phyloP scores from a whole-genome alignment of 257 asterid species.

The Capsicum chinense region DNA sequence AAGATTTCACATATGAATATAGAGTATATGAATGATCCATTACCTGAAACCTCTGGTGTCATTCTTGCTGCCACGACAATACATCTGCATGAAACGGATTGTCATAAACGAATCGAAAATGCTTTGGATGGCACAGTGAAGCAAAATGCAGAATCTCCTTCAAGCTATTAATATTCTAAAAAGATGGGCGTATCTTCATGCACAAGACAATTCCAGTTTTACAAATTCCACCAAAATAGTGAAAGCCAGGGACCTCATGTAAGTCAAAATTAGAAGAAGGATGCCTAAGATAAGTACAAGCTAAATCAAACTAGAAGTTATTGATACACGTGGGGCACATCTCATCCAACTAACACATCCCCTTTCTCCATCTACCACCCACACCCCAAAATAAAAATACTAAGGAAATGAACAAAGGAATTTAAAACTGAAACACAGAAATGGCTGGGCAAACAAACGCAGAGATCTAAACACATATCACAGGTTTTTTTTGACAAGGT shows the following conservation, averaged over 20 bases:
- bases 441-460: constrained; percentile 1
- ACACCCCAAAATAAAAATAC: not conserved
- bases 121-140: not conserved
- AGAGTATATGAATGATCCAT: constrained; percentile 25
- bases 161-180: not conserved
- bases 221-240: not conserved
- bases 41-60: constrained; percentile 96
- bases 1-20: constrained; percentile 27
- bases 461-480: not conserved
- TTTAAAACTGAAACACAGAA: not conserved
- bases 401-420: constrained; percentile 8
- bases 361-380: not conserved
- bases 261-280: not conserved
- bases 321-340: not conserved
- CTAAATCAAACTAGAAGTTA: not conserved
- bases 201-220: constrained; percentile 8
- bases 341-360: constrained; percentile 21
- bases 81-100: constrained; percentile 54
- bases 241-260: not conserved
- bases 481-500: not conserved
- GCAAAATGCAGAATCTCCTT: constrained; percentile 12
- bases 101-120: not conserved
- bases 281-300: not conserved
- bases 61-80: constrained; percentile 95
- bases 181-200: constrained; percentile 4